Evolutionary conservation across 2,329 filamentous ascomycete species (phyloP), one percentile per base, ranked within the genome.

Genomic region (Fonsecaea multimorphosa): DNA sequence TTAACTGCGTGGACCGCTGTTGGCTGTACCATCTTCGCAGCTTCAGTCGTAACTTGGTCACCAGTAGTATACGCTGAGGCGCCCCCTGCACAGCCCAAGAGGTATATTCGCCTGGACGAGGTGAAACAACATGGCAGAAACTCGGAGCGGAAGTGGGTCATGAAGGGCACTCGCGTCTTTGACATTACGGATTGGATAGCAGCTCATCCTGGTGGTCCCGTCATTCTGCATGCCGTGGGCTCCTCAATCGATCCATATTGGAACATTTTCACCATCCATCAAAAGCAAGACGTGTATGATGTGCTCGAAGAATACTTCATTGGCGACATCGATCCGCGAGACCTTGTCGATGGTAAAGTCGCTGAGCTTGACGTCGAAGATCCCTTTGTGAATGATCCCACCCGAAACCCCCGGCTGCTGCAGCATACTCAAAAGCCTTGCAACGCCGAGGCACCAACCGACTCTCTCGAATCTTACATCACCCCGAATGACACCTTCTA

Each of bases 201-300:
- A 1, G 86, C 83, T 0, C 88, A 91, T 72, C 88, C 88, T 0
- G 88, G 88, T 2, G 88, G 88, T 49, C 85, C 89, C 59, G 86
- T 91, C 14, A 91, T 91, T 65, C 79, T 90, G 8, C 83, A 85
- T 32, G 88, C 88, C 1, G 87, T 86, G 0, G 88, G 88, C 2
- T 84, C 85, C 40, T 85, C 83, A 61, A 84, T 91, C 57, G 88
- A 91, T 58, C 84, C 85, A 0, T 90, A 89, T 76, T 91, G 88
- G 88, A 81, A 89, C 65, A 89, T 91, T 60, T 91, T 91, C 73
- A 81, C 83, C 54, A 90, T 90, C 65, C 88, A 91, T 78, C 87
- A 90, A 74, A 82, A 84, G 19, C 80, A 85, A 49, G 85, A 90
- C 66, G 87, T 90, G 5, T 83, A 84, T 65, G 86, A 89, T 58